Conservation (phyloP, 331 rosid genomes). For the Quercus tomentella region DNA sequence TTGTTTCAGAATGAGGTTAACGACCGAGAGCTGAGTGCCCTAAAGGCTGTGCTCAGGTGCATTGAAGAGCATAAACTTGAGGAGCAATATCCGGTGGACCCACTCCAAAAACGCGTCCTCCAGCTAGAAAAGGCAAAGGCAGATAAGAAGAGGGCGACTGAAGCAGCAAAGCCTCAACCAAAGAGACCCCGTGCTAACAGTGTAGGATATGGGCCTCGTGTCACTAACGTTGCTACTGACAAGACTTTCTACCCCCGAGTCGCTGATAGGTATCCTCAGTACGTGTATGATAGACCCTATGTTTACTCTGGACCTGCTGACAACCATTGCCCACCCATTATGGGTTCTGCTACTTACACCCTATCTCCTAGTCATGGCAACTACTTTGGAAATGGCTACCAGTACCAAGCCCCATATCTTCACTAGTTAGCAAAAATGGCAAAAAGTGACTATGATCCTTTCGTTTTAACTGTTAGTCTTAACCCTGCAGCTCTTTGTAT, state of each 20-base stretch:
- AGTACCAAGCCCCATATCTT: constrained; percentile 89
- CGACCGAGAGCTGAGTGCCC: constrained; percentile 84
- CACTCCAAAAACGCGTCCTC: constrained; percentile 71
- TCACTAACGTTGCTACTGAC: constrained; percentile 55
- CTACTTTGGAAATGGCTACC: constrained; percentile 93
- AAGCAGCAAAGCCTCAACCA: constrained; percentile 89
- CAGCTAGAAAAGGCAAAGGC: constrained; percentile 93
- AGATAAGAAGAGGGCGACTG: constrained; percentile 87
- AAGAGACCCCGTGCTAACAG: constrained; percentile 94
- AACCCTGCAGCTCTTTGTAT: constrained; percentile 63
- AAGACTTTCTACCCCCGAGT: constrained; percentile 72
- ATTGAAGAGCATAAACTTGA: constrained; percentile 95
- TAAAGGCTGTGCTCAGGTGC: constrained; percentile 76
- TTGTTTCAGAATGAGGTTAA: constrained; percentile 74
- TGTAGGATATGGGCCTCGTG: constrained; percentile 60
- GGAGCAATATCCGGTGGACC: constrained; percentile 71
- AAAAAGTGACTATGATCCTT: constrained; percentile 54
- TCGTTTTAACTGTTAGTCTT: constrained; percentile 73
- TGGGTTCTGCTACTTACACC: constrained; percentile 66
- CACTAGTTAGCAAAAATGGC: constrained; percentile 63
- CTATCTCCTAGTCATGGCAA: constrained; percentile 72
- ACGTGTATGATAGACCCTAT: constrained; percentile 68
- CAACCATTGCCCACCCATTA: constrained; percentile 61
- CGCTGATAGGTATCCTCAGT: constrained; percentile 87
- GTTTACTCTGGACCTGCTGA: constrained; percentile 71